Conservation (phyloP, 768 basidiomycete genomes). For the Pleurotus tuber-regium region DNA sequence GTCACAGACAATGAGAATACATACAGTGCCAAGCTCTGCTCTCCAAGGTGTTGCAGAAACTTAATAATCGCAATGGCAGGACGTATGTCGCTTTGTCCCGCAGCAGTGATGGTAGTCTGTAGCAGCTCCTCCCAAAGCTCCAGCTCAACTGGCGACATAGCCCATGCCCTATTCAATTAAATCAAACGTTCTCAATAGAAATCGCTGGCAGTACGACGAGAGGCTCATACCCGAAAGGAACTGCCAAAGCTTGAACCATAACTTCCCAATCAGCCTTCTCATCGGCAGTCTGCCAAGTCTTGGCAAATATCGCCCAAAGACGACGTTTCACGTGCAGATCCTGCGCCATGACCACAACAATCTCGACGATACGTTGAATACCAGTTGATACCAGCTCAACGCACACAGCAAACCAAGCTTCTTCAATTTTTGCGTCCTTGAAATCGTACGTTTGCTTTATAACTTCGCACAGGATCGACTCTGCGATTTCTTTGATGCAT, state of each 20-base stretch:
- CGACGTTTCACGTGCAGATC: conserved; percentile 36
- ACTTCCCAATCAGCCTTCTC: conserved; percentile 34
- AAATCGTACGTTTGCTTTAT: conserved; percentile 43
- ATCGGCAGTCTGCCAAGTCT: conserved; percentile 24
- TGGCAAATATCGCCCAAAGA: conserved; percentile 48
- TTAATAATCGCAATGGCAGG: conserved; percentile 23
- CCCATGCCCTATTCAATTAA: conserved; percentile 40
- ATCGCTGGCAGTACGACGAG: neutral
- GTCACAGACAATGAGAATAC: neutral
- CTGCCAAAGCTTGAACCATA: conserved; percentile 39
- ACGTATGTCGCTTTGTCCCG: conserved; percentile 15
- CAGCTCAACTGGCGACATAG: conserved; percentile 38
- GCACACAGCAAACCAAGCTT: conserved; percentile 49
- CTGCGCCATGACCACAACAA: conserved; percentile 24
- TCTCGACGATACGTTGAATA: conserved; percentile 36
- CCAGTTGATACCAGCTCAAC: conserved; percentile 42
- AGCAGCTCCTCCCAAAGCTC: conserved; percentile 41
- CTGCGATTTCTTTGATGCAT: conserved; percentile 42
- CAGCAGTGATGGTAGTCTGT: conserved; percentile 25
- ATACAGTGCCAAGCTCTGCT: conserved; percentile 11
- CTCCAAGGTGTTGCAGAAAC: conserved; percentile 25
- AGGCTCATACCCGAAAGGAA: conserved; percentile 45
- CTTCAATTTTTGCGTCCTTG: conserved; percentile 33
- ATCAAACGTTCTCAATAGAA: no score
- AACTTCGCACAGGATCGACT: conserved; percentile 42